Conservation (phyloP, 1,284 basidiomycete genomes). For the Ganoderma resinaceum region DNA sequence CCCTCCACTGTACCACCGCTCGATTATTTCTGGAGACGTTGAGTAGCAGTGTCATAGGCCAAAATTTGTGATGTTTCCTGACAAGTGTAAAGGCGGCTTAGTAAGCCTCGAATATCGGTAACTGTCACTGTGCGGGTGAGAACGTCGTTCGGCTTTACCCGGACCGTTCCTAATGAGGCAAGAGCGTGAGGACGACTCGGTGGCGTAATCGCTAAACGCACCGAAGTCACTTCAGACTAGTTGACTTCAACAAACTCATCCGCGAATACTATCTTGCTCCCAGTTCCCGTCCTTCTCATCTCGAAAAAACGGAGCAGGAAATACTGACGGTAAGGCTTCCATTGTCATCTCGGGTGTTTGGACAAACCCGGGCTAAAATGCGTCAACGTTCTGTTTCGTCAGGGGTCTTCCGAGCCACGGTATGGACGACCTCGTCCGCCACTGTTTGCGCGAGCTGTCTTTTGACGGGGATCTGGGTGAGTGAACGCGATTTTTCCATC, state of each 20-base stretch:
- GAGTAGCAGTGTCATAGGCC: not conserved
- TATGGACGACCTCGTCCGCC: constrained; percentile 80
- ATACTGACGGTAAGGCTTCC: not conserved
- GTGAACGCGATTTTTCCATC: constrained; percentile 37
- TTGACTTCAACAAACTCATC: constrained; percentile 1
- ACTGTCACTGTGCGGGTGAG: no score
- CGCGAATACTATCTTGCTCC: not conserved
- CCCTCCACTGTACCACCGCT: not conserved
- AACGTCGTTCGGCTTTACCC: constrained; percentile 4
- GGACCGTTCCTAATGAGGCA: not conserved
- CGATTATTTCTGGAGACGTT: constrained; percentile 3
- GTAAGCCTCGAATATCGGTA: no score
- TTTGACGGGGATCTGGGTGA: constrained; percentile 85
- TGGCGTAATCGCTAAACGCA: constrained; percentile 24
- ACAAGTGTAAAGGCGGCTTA: not conserved
- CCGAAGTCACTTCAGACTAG: not conserved
- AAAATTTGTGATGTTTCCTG: not conserved
- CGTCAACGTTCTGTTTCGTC: not conserved
- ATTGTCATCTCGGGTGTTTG: not conserved
- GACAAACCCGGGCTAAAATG: not conserved
- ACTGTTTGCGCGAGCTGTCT: constrained; percentile 78
- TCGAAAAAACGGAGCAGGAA: not conserved
- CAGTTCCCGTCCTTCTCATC: not conserved
- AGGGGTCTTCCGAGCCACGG: not conserved
- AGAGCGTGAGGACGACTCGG: constrained; percentile 3